Conservation (phyloP, 768 basidiomycete species). For the Phlegmacium glaucopus region DNA sequence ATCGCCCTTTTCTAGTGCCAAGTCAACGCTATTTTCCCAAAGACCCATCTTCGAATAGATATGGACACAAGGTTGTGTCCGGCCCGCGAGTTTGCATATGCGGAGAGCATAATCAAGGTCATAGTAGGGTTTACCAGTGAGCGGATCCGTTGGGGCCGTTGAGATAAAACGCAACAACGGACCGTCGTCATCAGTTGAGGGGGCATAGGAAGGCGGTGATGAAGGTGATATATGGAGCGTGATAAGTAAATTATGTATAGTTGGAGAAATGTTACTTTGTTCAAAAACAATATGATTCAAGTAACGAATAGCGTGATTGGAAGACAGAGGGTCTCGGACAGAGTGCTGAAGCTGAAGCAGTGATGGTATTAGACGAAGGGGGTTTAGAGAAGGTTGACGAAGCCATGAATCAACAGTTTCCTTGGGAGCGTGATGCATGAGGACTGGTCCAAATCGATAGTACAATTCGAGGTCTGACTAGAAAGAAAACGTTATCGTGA, state of each 20-base stretch:
- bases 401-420: conserved; percentile 94
- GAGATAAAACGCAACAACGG: conserved; percentile 81
- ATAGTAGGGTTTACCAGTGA: conserved; percentile 87
- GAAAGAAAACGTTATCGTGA: conserved; percentile 7
- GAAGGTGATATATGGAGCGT: conserved; percentile 72
- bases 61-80: conserved; percentile 88
- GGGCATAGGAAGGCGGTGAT: conserved; percentile 29
- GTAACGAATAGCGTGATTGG: conserved; percentile 88
- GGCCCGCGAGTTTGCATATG: conserved; percentile 77
- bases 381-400: conserved; percentile 74
- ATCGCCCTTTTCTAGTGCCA: conserved; percentile 93
- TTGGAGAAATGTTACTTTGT: conserved; percentile 74
- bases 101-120: conserved; percentile 96
- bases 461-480: conserved; percentile 87
- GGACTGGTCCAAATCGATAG: conserved; percentile 87
- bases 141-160: conserved; percentile 75
- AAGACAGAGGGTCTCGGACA: conserved; percentile 65
- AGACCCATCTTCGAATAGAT: conserved; percentile 98
- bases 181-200: conserved; percentile 57
- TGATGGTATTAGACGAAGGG: conserved; percentile 84
- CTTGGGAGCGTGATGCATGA: conserved; percentile 83
- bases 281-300: conserved; percentile 84
- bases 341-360: conserved; percentile 77
- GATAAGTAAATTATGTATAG: conserved; percentile 91
- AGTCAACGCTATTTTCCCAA: conserved; percentile 94